Evolutionary conservation across 1,284 basidiomycete species (phyloP).

Genomic region (Tremellales sp.): DNA sequence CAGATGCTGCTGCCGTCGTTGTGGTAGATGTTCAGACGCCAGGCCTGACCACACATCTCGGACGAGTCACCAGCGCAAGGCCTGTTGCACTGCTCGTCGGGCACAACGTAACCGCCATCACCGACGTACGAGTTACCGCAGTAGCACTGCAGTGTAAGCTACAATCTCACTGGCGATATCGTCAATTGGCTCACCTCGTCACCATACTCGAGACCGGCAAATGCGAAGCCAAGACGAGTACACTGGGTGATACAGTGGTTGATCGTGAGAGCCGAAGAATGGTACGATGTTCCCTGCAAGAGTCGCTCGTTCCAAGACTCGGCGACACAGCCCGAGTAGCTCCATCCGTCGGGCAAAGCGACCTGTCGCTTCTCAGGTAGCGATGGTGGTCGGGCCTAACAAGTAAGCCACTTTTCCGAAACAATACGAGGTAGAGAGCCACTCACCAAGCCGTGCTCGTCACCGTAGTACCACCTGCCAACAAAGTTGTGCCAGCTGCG

Average conservation of each 20-base stretch:
- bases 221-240: conserved; percentile 33
- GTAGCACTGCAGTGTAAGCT: conserved; percentile 31
- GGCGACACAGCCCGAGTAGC: conserved; percentile 38
- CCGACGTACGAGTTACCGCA: conserved; percentile 34
- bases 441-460: conserved; percentile 33
- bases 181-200: conserved; percentile 35
- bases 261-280: conserved; percentile 27
- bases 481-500: conserved; percentile 22
- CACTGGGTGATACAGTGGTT: conserved; percentile 39
- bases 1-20: conserved; percentile 22
- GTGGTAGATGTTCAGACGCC: conserved; percentile 38
- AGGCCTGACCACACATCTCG: conserved; percentile 34
- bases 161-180: not conserved
- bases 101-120: conserved; percentile 20
- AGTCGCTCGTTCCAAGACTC: conserved; percentile 41
- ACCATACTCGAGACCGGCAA: conserved; percentile 43
- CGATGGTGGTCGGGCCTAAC: conserved; percentile 27
- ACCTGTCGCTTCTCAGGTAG: conserved; percentile 31
- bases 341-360: conserved; percentile 40
- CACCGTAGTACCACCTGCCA: conserved; percentile 37
- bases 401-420: not conserved
- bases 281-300: conserved; percentile 35
- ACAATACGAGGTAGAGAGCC: not conserved
- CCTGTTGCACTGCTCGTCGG: conserved; percentile 26
- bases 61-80: conserved; percentile 33